Base-by-base conservation (phyloP, 2,329 filamentous ascomycete species). In the Ophiostoma tasmaniense region DNA sequence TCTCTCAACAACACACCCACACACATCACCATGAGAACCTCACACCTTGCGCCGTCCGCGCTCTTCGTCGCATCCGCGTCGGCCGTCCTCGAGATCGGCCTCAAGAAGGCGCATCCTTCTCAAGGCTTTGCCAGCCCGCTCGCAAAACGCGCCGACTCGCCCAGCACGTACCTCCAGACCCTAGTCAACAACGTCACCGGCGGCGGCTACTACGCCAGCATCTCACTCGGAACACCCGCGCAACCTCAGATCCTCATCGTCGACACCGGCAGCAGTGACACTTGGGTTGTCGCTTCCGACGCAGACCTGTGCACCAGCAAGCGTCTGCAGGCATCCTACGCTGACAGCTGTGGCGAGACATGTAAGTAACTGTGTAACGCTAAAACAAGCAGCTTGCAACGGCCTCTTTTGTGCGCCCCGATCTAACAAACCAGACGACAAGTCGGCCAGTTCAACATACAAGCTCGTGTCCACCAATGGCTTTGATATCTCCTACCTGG, bases 241-340 rank as follows among this genome's bases (percentile, higher is more conserved):
- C 87, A 89, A 76, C 75, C 77, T 2, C 76, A 88, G 66, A 80
- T 77, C 67, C 79, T 89, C 73, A 79, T 85, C 67, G 80, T 89
- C 71, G 87, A 89, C 76, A 89, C 87, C 2, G 87, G 87, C 35
- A 87, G 84, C 75, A 87, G 84, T 72, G 87, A 89, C 74, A 82
- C 86, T 3, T 89, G 87, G 86, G 78, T 88, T 59, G 78, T 84
- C 71, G 73, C 76, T 69, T 68, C 73, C 71, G 65, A 74, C 33
- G 78, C 79, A 20, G 75, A 78, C 73, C 77, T 82, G 35, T 84
- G 81, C 74, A 76, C 73, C 17, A 80, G 77, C 64, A 20, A 13
- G 0, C 25, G 39, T 3, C 70, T 80, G 64, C 81, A 83, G 72
- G 30, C 50, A 2, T 33, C 72, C 3, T 78, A 79, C 69, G 78